Evolutionary conservation across 2,329 filamentous ascomycete genomes (phyloP).

Genomic region (Tolypocladium pustulatum): DNA sequence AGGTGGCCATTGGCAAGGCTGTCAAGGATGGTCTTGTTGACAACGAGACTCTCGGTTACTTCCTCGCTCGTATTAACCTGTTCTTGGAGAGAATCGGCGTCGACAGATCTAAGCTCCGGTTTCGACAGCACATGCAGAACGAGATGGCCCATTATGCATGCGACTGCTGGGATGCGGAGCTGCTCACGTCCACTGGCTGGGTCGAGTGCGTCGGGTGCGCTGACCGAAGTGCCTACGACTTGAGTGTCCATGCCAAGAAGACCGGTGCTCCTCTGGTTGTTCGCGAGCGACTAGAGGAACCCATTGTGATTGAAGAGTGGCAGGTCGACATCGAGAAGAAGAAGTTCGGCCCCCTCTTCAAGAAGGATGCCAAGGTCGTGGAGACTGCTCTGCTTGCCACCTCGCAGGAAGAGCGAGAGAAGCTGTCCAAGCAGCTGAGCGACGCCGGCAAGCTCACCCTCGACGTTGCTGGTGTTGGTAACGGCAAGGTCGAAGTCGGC

Average conservation of each 20-base stretch:
- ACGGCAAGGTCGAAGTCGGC: slow-evolving; percentile 67
- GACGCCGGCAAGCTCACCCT: slow-evolving; percentile 66
- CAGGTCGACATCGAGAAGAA: slow-evolving; percentile 84
- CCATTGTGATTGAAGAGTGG: slow-evolving; percentile 76
- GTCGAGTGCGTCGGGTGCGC: slow-evolving; percentile 97
- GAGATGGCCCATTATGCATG: slow-evolving; percentile 81
- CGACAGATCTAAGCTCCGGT: slow-evolving; percentile 79
- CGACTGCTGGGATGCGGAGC: slow-evolving; percentile 97
- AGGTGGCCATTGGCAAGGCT: slow-evolving; percentile 73
- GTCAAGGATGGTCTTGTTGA: slow-evolving; percentile 77
- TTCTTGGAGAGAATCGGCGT: slow-evolving; percentile 86
- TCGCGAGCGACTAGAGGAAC: slow-evolving; percentile 68
- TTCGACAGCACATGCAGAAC: slow-evolving; percentile 88
- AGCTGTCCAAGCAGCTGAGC: slow-evolving; percentile 63
- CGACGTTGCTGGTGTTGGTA: slow-evolving; percentile 55
- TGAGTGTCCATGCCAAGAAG: slow-evolving; percentile 86
- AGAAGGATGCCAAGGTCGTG: slow-evolving; percentile 83
- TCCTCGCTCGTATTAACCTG: slow-evolving; percentile 83
- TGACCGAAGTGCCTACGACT: slow-evolving; percentile 88
- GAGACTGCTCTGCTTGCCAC: slow-evolving; percentile 68
- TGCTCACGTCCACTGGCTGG: slow-evolving; percentile 89
- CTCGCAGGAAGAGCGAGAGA: slow-evolving; percentile 71
- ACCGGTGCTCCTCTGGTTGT: slow-evolving; percentile 81
- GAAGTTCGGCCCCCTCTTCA: slow-evolving; percentile 90
- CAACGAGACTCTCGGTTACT: slow-evolving; percentile 97